A percentile compares a stretch with the other conserved stretches of the same genome.
Evolutionary conservation across 75 land plant species (phyloP).

Genomic region (Sequoia sempervirens): DNA sequence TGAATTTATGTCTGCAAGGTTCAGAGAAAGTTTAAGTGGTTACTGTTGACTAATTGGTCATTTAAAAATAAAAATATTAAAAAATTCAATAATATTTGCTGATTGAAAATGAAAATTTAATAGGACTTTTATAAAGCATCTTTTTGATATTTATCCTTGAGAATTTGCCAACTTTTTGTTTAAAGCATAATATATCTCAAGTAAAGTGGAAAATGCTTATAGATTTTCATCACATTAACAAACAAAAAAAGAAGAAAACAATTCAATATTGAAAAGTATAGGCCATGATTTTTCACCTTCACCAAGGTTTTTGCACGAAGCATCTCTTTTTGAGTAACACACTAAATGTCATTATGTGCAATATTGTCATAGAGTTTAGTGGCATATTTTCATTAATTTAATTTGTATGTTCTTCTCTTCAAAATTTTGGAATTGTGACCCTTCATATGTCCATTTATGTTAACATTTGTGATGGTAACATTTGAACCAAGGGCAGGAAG

Average conservation of each 20-base stretch:
- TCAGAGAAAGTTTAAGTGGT: neutral
- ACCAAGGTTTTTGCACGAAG: neutral
- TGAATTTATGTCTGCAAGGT: neutral
- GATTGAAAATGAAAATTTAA: too few relatives aligned
- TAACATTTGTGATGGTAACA: neutral
- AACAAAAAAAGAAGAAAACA: neutral
- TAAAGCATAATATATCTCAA: neutral
- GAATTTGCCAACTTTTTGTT: neutral
- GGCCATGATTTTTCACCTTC: neutral
- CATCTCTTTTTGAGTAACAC: neutral
- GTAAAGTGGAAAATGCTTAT: neutral
- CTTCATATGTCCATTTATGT: neutral
- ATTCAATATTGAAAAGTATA: neutral
- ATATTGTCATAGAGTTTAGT: neutral
- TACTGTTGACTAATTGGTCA: neutral
- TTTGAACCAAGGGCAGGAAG: conserved; percentile 35
- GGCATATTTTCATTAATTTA: neutral
- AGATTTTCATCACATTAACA: neutral
- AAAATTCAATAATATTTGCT: too few relatives aligned
- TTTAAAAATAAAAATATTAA: too few relatives aligned
- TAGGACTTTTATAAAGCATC: too few relatives aligned
- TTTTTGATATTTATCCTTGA: neutral
- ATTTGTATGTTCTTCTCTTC: neutral
- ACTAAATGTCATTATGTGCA: neutral
- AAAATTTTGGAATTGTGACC: neutral